phyloP scores from a whole-genome alignment of 2,329 filamentous ascomycete genomes.

The Alternaria sp. region DNA sequence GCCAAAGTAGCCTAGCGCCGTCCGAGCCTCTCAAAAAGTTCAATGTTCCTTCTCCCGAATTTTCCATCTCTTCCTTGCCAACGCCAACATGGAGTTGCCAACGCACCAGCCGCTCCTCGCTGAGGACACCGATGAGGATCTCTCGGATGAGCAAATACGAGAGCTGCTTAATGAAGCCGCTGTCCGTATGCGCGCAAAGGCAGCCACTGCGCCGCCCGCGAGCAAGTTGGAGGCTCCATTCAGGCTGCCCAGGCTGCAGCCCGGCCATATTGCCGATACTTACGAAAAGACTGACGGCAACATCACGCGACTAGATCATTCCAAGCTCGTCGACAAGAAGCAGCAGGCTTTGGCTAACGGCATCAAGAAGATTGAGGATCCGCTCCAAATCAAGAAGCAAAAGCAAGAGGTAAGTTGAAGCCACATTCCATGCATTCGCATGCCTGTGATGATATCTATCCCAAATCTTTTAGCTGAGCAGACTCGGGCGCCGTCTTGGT shows the following conservation, averaged over 20 bases:
- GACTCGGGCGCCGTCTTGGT: conserved; percentile 81
- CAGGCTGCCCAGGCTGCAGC: conserved; percentile 62
- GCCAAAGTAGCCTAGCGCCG: conserved; percentile 37
- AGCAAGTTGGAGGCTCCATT: conserved; percentile 42
- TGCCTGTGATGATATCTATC: conserved; percentile 78
- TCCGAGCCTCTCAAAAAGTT: conserved; percentile 35
- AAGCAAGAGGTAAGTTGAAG: conserved; percentile 61
- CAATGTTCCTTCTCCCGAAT: conserved; percentile 21
- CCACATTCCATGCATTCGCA: conserved; percentile 1
- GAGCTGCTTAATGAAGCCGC: conserved; percentile 71
- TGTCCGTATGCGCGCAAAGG: conserved; percentile 61
- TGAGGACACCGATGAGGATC: conserved; percentile 55
- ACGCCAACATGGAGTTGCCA: conserved; percentile 50
- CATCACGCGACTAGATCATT: conserved; percentile 62
- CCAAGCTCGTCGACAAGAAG: conserved; percentile 59
- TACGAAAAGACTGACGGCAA: conserved; percentile 64
- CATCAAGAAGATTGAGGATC: conserved; percentile 64
- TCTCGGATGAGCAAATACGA: conserved; percentile 70
- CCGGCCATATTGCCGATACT: conserved; percentile 59
- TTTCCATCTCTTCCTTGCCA: conserved; percentile 34
- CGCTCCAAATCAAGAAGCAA: conserved; percentile 56
- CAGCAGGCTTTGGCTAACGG: conserved; percentile 59
- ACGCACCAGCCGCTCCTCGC: conserved; percentile 46
- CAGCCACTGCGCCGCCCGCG: conserved; percentile 39
- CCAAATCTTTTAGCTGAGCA: conserved; percentile 74